These are phyloP conservation scores for Epichloe uncinata DNA, from an alignment of 2,329 filamentous ascomycete genomes.

Conservation along the genomic window DNA sequence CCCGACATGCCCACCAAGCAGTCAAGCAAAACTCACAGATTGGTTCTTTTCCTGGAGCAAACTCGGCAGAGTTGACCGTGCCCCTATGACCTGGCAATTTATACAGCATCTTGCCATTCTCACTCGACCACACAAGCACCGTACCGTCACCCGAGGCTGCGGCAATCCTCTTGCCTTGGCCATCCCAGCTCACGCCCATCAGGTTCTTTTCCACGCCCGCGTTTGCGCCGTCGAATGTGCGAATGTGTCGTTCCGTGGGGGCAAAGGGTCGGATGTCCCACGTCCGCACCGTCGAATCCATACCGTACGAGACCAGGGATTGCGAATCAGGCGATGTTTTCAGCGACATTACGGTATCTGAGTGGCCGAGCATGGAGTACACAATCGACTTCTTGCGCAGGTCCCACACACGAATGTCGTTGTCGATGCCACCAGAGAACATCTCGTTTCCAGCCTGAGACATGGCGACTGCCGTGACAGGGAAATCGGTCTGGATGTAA, in stretches of 20 bases:
- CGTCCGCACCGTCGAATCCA: slow-evolving; percentile 85
- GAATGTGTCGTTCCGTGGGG: slow-evolving; percentile 69
- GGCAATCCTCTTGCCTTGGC: slow-evolving; percentile 71
- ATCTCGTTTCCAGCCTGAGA: slow-evolving; percentile 91
- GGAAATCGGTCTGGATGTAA: slow-evolving; percentile 82
- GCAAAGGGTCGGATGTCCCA: slow-evolving; percentile 97
- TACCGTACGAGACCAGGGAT: slow-evolving; percentile 77
- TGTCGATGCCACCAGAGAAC: slow-evolving; percentile 89
- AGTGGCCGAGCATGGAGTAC: slow-evolving; percentile 80
- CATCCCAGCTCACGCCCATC: slow-evolving; percentile 80
- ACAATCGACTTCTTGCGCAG: slow-evolving; percentile 79
- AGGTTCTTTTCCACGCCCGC: slow-evolving; percentile 84
- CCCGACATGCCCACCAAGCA: neutral
- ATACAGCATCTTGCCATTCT: slow-evolving; percentile 81
- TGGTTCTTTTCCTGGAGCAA: slow-evolving; percentile 72
- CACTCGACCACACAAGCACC: slow-evolving; percentile 79
- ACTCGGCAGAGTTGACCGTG: slow-evolving; percentile 87
- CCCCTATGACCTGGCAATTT: slow-evolving; percentile 94
- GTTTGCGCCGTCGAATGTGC: slow-evolving; percentile 85
- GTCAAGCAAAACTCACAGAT: slow-evolving; percentile 53
- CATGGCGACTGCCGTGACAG: slow-evolving; percentile 82
- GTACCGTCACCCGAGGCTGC: slow-evolving; percentile 84
- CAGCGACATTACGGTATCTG: slow-evolving; percentile 82
- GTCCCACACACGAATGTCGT: slow-evolving; percentile 96
- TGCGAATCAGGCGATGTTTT: slow-evolving; percentile 89